Evolutionary conservation across 176 grass and related monocot species (phyloP).

Genomic region (Thalia dealbata): DNA sequence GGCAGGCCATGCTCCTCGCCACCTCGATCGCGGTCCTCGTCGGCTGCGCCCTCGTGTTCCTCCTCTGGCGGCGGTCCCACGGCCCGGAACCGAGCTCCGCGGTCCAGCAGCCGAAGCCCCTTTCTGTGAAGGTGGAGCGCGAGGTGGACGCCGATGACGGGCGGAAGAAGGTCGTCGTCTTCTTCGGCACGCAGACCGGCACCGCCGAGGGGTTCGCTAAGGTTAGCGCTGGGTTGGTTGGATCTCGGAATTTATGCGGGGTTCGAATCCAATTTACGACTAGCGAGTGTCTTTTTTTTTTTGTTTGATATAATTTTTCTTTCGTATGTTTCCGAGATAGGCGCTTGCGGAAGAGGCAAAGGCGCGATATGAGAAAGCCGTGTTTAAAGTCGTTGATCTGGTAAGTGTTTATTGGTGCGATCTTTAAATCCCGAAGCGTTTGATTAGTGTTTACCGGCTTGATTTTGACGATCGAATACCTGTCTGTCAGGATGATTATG

Average conservation of each 20-base stretch:
- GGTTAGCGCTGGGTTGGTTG: conserved; percentile 24
- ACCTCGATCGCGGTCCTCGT: conserved; percentile 43
- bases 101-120: neutral
- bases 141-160: conserved; percentile 42
- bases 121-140: conserved; percentile 26
- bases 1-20: conserved; percentile 27
- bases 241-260: neutral
- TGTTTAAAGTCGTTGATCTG: conserved; percentile 84
- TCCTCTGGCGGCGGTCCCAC: conserved; percentile 41
- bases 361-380: conserved; percentile 62
- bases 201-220: conserved; percentile 98
- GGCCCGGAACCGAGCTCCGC: conserved; percentile 3
- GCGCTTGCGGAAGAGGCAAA: conserved; percentile 72
- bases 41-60: conserved; percentile 46
- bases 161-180: conserved; percentile 54
- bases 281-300: neutral
- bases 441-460: neutral
- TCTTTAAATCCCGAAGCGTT: neutral
- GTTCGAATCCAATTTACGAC: neutral
- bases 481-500: conserved; percentile 75
- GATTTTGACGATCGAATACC: neutral
- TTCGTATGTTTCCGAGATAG: conserved; percentile 21
- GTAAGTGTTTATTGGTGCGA: conserved; percentile 27
- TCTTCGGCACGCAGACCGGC: conserved; percentile 96
- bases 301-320: too few relatives aligned